phyloP scores from a whole-genome alignment of 305 asterid species.

The Fraxinus platypoda region DNA sequence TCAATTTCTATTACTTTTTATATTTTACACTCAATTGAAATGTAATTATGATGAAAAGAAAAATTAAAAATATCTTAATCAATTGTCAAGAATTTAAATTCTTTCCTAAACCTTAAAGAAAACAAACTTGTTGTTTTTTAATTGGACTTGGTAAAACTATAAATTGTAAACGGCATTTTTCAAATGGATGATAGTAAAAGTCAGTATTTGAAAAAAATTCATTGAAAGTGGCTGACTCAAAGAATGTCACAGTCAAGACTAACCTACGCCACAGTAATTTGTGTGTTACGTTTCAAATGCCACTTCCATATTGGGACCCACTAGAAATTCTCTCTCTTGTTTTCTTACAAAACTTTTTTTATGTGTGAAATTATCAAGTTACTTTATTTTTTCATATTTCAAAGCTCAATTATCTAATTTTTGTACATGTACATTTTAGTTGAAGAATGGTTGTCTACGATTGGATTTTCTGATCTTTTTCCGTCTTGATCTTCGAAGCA shows the following conservation, averaged over 20 bases:
- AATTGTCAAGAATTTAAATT: background rate
- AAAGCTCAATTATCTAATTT: background rate
- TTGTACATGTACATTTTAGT: background rate
- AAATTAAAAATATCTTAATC: background rate
- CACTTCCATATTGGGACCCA: constrained; percentile 21
- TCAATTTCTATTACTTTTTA: background rate
- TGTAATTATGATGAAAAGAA: background rate
- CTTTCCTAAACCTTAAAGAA: background rate
- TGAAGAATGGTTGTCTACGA: background rate
- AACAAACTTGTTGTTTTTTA: background rate
- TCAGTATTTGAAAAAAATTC: background rate
- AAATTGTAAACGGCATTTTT: background rate
- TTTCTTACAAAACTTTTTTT: background rate
- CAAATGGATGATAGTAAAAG: background rate
- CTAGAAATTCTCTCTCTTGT: background rate
- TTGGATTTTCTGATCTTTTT: background rate
- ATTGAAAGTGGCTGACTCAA: constrained; percentile 17
- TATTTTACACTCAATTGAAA: background rate
- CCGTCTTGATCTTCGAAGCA: background rate
- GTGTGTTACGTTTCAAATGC: constrained; percentile 17
- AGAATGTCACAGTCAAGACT: background rate
- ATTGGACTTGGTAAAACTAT: background rate
- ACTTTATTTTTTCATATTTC: background rate
- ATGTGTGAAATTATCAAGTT: background rate
- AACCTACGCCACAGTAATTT: constrained; percentile 17